phyloP scores from a whole-genome alignment of 179 eudicot species.

The Gypsophila paniculata region DNA sequence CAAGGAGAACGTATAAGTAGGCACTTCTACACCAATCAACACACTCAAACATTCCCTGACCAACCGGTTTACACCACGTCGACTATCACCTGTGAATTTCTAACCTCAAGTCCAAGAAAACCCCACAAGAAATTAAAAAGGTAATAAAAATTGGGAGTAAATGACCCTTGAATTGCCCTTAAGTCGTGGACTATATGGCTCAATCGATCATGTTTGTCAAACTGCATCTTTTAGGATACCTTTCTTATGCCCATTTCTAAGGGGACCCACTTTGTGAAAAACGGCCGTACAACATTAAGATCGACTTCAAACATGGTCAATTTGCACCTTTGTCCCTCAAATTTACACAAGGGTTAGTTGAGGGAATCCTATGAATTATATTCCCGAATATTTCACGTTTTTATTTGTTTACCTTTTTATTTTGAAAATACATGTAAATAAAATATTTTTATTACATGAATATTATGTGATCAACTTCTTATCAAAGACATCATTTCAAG shows the following conservation, averaged over 20 bases:
- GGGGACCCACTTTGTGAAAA: slow-evolving; percentile 16
- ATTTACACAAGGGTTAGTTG: too few species aligned
- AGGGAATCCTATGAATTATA: too few species aligned
- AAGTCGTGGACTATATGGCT: slow-evolving; percentile 18
- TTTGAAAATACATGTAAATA: too few species aligned
- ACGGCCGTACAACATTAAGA: slow-evolving; percentile 22
- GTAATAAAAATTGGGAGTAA: background rate
- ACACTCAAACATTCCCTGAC: slow-evolving; percentile 5
- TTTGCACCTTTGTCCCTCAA: too few species aligned
- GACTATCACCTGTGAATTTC: background rate
- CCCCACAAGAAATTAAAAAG: background rate
- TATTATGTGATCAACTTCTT: too few species aligned
- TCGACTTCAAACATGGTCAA: background rate
- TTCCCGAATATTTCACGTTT: too few species aligned
- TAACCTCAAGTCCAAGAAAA: background rate
- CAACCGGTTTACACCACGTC: slow-evolving; percentile 24
- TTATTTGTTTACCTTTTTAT: too few species aligned
- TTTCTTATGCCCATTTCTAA: slow-evolving; percentile 1
- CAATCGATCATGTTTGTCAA: slow-evolving; percentile 2
- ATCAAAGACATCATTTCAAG: too few species aligned
- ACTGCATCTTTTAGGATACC: slow-evolving; percentile 5
- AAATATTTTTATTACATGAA: too few species aligned
- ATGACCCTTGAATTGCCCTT: background rate
- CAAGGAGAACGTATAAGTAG: slow-evolving; percentile 17
- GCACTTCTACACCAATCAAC: slow-evolving; percentile 27